These are phyloP conservation scores for Filosporella fistucella DNA, from an alignment of 495 filamentous ascomycete species.

Conservation along the genomic window DNA sequence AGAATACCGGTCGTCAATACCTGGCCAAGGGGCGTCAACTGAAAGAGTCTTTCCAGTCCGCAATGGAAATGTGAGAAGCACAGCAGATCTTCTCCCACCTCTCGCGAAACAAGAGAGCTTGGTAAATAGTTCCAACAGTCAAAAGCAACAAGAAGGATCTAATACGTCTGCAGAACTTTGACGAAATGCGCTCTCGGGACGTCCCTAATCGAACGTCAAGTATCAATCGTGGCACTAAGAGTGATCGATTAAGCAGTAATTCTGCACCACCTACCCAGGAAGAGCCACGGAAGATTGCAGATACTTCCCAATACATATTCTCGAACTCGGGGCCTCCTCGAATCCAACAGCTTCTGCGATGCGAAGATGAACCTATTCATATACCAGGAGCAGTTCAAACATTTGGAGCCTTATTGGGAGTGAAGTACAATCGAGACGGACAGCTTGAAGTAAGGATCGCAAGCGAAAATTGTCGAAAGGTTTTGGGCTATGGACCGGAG, in stretches of 20 bases:
- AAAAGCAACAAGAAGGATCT: not conserved
- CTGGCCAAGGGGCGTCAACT: not conserved
- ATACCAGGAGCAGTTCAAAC: conserved; percentile 82
- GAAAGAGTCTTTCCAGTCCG: conserved; percentile 10
- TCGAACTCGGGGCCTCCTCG: not conserved
- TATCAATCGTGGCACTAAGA: not conserved
- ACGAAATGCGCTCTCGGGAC: not conserved
- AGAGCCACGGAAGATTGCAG: conserved; percentile 1
- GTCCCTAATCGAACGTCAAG: not conserved
- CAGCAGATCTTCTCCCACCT: not conserved
- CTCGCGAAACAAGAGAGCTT: not conserved
- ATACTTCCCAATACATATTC: not conserved
- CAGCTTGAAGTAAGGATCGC: conserved; percentile 71
- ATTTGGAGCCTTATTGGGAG: conserved; percentile 73
- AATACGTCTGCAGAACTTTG: not conserved
- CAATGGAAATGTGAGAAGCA: not conserved
- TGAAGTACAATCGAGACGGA: conserved; percentile 67
- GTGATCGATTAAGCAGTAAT: not conserved
- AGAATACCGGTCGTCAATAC: not conserved
- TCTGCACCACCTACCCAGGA: not conserved
- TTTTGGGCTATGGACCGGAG: conserved; percentile 76
- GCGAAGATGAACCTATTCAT: conserved; percentile 93
- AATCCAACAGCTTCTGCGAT: conserved; percentile 33
- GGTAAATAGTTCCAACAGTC: not conserved
- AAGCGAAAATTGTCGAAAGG: conserved; percentile 75